These are phyloP conservation scores for Murraya paniculata DNA, from an alignment of 345 rosid genomes.

Conservation along the genomic window DNA sequence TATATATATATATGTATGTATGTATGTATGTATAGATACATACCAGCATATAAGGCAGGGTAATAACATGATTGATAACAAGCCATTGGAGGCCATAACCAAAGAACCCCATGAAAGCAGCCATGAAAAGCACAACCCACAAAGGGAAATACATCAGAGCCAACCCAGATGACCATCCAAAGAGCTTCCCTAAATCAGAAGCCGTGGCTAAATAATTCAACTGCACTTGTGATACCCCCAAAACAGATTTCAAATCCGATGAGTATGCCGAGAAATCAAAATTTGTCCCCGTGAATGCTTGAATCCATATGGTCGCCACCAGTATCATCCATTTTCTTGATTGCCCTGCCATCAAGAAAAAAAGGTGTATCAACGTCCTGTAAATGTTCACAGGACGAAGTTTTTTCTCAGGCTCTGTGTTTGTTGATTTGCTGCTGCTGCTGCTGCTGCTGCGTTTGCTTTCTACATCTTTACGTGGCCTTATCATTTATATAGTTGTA, in stretches of 20 bases:
- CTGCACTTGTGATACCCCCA: constrained; percentile 88
- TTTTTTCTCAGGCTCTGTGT: neutral
- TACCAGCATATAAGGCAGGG: constrained; percentile 84
- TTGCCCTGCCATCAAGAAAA: constrained; percentile 60
- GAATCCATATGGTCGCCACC: constrained; percentile 95
- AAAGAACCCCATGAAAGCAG: constrained; percentile 80
- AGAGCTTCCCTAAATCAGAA: constrained; percentile 87
- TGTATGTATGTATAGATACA: too few species aligned
- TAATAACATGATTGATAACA: constrained; percentile 51
- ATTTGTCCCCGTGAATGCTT: constrained; percentile 93
- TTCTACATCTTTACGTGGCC: constrained; percentile 14
- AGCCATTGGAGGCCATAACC: constrained; percentile 93
- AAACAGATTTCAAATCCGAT: constrained; percentile 61
- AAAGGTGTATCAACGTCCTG: neutral
- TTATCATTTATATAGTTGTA: constrained; percentile 20
- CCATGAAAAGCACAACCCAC: constrained; percentile 69
- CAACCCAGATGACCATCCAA: constrained; percentile 95
- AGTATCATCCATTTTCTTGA: constrained; percentile 94
- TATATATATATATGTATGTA: too few species aligned
- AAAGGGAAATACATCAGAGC: constrained; percentile 76
- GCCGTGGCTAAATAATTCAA: constrained; percentile 89
- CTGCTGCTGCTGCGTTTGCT: neutral
- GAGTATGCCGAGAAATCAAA: constrained; percentile 96
- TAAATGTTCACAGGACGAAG: neutral
- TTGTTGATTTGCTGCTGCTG: too few species aligned